Conservation (phyloP, 805 yeast genomes). For the Tetrapisispora namnaoensis region DNA sequence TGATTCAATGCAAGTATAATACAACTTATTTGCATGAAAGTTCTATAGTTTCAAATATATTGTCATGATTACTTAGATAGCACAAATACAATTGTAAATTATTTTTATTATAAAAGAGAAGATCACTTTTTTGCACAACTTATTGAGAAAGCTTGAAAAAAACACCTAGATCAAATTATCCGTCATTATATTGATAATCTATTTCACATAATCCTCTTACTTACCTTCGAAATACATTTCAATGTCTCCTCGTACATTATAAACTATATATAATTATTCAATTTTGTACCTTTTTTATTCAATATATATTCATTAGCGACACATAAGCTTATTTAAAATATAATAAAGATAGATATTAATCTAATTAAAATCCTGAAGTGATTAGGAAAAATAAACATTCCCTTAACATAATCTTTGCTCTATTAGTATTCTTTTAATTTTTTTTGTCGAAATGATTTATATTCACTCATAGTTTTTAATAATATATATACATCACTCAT, state of each 20-base stretch:
- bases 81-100: not conserved
- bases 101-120: not conserved
- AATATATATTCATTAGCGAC: slow-evolving; percentile 2
- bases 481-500: slow-evolving; percentile 3
- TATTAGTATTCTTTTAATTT: not conserved
- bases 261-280: not conserved
- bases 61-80: slow-evolving; percentile 22
- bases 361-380: not conserved
- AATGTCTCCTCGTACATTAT: too few species aligned
- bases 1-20: slow-evolving; percentile 11
- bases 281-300: not conserved
- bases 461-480: slow-evolving; percentile 3
- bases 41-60: slow-evolving; percentile 65
- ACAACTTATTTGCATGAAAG: not conserved
- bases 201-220: too few species aligned
- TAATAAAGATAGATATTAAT: slow-evolving; percentile 1
- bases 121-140: not conserved
- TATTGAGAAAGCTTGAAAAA: too few species aligned
- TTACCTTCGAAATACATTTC: too few species aligned
- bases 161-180: too few species aligned
- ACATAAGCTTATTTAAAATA: slow-evolving; percentile 1
- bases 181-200: too few species aligned
- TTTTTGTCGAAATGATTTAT: slow-evolving; percentile 2
- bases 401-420: not conserved
- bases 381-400: not conserved